These are phyloP conservation scores for Trichoderma sp. DNA, from an alignment of 2,329 filamentous ascomycete species.

Conservation along the genomic window DNA sequence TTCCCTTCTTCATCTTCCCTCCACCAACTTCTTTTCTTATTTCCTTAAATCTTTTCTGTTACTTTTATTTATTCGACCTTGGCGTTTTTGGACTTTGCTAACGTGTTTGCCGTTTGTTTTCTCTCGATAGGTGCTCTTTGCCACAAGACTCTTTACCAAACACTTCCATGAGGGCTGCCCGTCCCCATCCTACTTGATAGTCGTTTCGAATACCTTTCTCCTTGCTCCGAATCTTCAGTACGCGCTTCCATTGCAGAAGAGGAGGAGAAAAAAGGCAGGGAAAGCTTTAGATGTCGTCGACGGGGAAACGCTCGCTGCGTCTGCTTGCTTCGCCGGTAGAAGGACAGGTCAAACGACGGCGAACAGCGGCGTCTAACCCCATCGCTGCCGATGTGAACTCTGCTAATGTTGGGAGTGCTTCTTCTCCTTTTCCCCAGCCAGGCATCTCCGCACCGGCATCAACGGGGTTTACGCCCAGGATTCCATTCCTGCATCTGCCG, in stretches of 20 bases:
- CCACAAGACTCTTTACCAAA: background rate
- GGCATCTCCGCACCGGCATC: background rate
- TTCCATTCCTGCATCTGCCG: background rate
- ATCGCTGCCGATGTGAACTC: background rate
- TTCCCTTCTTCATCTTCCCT: too few species aligned
- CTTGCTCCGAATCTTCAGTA: background rate
- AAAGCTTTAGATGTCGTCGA: background rate
- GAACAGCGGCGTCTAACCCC: background rate
- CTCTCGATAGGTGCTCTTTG: background rate
- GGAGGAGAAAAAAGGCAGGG: background rate
- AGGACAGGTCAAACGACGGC: slow-evolving; percentile 13
- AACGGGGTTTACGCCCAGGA: background rate
- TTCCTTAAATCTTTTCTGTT: too few species aligned
- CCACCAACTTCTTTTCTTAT: too few species aligned
- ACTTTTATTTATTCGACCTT: background rate
- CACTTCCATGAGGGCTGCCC: background rate
- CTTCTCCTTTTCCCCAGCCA: background rate
- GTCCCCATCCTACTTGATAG: background rate
- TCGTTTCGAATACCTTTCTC: background rate
- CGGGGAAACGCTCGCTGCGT: slow-evolving; percentile 4
- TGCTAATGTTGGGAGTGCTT: background rate
- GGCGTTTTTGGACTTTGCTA: background rate
- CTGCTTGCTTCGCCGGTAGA: slow-evolving; percentile 3
- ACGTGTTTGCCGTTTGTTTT: background rate
- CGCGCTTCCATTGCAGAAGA: background rate